Percentiles rank a stretch among this genome's conserved stretches.
phyloP scores from a whole-genome alignment of 2,329 filamentous ascomycete genomes.

The Phyllosticta capitalensis region DNA sequence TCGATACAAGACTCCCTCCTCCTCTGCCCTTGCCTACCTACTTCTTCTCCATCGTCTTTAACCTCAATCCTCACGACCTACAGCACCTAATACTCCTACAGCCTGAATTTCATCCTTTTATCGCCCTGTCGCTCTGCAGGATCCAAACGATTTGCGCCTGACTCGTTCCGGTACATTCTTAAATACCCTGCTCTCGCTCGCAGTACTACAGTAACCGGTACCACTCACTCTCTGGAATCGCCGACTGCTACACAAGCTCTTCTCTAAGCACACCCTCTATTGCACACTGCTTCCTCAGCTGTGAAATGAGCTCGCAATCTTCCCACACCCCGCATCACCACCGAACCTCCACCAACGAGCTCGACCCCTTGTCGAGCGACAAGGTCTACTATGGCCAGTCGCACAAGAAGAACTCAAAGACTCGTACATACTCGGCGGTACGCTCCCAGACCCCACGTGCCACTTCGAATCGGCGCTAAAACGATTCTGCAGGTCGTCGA shows the following conservation, averaged over 20 bases:
- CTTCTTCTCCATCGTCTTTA: not conserved
- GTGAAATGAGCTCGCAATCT: constrained; percentile 31
- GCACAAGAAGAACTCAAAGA: constrained; percentile 38
- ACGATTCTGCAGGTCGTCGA: not conserved
- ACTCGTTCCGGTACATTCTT: not conserved
- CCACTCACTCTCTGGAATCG: not conserved
- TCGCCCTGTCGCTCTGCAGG: not conserved
- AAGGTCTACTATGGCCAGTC: constrained; percentile 52
- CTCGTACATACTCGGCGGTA: constrained; percentile 48
- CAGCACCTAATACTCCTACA: not conserved
- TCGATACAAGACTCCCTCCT: not conserved
- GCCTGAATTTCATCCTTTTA: constrained; percentile 4
- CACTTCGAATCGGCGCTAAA: not conserved
- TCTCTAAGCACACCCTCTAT: not conserved
- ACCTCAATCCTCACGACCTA: not conserved
- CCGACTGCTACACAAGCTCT: constrained; percentile 1
- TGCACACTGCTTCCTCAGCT: not conserved
- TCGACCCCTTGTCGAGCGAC: constrained; percentile 49
- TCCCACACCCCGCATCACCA: constrained; percentile 17
- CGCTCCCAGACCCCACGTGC: constrained; percentile 18
- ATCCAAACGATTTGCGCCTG: constrained; percentile 6
- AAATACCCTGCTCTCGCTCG: not conserved
- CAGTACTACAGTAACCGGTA: constrained; percentile 2
- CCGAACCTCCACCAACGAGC: constrained; percentile 32
- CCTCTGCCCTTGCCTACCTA: not conserved